Evolutionary conservation across 2,329 filamentous ascomycete genomes (phyloP), one percentile per base, ranked within the genome.

Genomic region (Atkinsonella texensis): DNA sequence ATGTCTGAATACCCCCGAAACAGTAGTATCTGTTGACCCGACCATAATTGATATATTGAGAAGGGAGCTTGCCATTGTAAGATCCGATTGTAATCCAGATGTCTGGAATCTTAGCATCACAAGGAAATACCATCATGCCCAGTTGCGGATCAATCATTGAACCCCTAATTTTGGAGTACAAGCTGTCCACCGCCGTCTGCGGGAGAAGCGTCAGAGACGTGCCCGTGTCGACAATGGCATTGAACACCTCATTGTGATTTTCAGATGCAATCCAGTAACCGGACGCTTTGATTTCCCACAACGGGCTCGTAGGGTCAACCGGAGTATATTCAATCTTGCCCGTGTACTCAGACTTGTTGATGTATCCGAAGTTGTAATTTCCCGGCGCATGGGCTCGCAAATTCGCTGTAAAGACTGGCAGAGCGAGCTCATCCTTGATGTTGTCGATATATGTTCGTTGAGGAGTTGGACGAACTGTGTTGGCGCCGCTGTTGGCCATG

Each of bases 151-250:
- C 68, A 56, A 77, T 61, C 45, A 67, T 56, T 0, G 83, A 72
- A 3, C 78, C 75, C 8, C 60, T 51, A 54, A 87, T 74, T 54
- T 77, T 62, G 39, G 63, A 62, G 70, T 85, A 87, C 73, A 85
- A 87, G 42, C 70, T 73, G 0, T 65, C 58, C 56, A 80, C 75
- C 53, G 83, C 70, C 33, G 62, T 57, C 51, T 73, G 62, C 28
- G 79, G 77, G 17, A 83, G 65, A 56, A 84, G 72, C 51, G 85
- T 66, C 32, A 87, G 77, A 1, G 82, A 83, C 52, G 84, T 87
- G 50, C 84, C 84, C 2, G 84, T 87, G 68, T 87, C 84, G 60
- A 80, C 79, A 63, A 87, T 85, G 57, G 73, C 75, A 0, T 70
- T 69, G 5, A 53, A 44, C 11, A 53, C 46, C 51, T 57, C 63